Evolutionary conservation across 129 eudicot genomes (phyloP).

Genomic region (Lonicera japonica): DNA sequence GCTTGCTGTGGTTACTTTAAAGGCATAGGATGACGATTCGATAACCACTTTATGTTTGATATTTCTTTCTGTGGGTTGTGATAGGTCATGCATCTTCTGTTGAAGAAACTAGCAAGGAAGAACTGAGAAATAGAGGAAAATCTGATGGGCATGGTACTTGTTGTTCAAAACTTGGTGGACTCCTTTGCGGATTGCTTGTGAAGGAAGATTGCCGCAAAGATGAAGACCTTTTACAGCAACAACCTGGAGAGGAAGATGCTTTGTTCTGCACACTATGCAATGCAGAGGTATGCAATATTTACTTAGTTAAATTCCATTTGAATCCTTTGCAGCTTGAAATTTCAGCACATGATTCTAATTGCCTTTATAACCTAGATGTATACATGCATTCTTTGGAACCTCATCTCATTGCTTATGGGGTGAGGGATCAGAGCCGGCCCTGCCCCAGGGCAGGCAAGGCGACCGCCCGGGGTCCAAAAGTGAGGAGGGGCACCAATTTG

Average conservation of each 20-base stretch:
- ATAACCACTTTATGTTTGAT: neutral
- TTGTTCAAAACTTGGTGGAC: constrained; percentile 51
- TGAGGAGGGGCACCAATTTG: too few species aligned
- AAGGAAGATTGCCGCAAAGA: constrained; percentile 79
- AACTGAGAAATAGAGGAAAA: constrained; percentile 38
- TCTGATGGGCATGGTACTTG: constrained; percentile 27
- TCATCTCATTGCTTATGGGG: too few species aligned
- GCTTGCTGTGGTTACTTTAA: too few species aligned
- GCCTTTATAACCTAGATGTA: neutral
- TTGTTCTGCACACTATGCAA: constrained; percentile 87
- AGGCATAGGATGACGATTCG: neutral
- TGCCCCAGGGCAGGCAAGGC: too few species aligned
- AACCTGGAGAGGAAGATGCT: constrained; percentile 73
- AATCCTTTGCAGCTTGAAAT: neutral
- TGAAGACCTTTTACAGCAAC: constrained; percentile 50
- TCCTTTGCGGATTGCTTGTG: constrained; percentile 60
- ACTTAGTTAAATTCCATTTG: neutral
- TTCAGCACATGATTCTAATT: neutral
- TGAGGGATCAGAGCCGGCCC: too few species aligned
- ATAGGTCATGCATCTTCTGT: constrained; percentile 44
- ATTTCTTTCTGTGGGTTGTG: neutral
- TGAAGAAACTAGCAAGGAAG: constrained; percentile 58
- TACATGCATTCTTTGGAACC: neutral
- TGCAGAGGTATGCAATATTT: constrained; percentile 60
- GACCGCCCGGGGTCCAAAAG: too few species aligned